A percentile compares a stretch with the other conserved stretches of the same genome.
These are phyloP conservation scores for Aspergillus sp. DNA, from an alignment of 2,329 filamentous ascomycete species.

Conservation along the genomic window DNA sequence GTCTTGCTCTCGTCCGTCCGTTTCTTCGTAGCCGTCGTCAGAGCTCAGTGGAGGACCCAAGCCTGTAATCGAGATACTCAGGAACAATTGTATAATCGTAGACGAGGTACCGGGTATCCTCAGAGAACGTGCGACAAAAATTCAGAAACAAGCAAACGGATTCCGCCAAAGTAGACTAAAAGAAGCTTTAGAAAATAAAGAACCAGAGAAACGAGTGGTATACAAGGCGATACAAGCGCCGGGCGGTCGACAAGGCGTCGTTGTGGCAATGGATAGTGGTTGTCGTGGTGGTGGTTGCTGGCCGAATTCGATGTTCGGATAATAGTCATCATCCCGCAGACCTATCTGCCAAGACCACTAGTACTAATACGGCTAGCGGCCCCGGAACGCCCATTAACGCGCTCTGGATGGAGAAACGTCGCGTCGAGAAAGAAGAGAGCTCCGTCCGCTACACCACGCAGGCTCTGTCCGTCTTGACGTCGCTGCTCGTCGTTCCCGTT, in stretches of 20 bases:
- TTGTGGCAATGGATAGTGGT: slow-evolving; percentile 3
- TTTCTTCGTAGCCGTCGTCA: slow-evolving; percentile 15
- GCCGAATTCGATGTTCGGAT: neutral
- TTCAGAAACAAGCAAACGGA: slow-evolving; percentile 5
- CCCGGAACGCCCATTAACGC: slow-evolving; percentile 27
- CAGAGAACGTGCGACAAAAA: slow-evolving; percentile 10
- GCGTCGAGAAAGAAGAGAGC: slow-evolving; percentile 14
- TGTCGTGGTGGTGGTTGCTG: neutral
- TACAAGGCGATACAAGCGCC: slow-evolving; percentile 6
- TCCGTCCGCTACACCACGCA: slow-evolving; percentile 8
- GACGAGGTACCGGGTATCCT: slow-evolving; percentile 12
- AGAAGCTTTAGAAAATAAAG: too few species aligned
- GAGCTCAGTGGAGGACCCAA: slow-evolving; percentile 13
- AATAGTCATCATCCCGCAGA: slow-evolving; percentile 6
- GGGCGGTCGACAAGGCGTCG: slow-evolving; percentile 1
- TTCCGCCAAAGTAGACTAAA: too few species aligned
- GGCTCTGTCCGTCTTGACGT: slow-evolving; percentile 7
- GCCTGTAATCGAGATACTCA: slow-evolving; percentile 11
- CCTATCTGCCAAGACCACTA: slow-evolving; percentile 13
- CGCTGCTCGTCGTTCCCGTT: neutral
- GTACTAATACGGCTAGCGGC: slow-evolving; percentile 17
- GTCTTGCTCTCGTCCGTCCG: slow-evolving; percentile 2
- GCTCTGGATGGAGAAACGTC: slow-evolving; percentile 15
- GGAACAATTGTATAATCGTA: slow-evolving; percentile 8
- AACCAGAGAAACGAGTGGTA: neutral